Evolutionary conservation across 768 basidiomycete species (phyloP).

Genomic region (Lactarius sp.): DNA sequence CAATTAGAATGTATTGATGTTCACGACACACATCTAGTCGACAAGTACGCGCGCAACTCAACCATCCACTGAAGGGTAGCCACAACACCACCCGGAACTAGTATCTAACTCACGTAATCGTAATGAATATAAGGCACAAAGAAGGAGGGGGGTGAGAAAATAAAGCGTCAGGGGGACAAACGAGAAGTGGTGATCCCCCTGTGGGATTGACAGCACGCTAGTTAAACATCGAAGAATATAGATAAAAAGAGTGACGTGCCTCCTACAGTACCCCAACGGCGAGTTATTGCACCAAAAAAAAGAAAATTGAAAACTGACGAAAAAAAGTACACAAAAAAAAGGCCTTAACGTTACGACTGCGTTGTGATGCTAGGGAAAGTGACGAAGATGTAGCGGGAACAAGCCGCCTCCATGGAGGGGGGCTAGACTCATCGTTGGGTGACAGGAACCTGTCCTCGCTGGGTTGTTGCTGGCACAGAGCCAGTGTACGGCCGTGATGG

Average conservation of each 20-base stretch:
- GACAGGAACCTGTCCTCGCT: constrained; percentile 28
- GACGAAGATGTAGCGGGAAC: constrained; percentile 5
- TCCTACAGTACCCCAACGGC: constrained; percentile 4
- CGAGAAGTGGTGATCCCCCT: constrained; percentile 9
- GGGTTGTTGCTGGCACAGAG: constrained; percentile 21
- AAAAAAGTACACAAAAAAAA: constrained; percentile 7
- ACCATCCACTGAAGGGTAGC: constrained; percentile 3
- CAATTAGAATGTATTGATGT: constrained; percentile 18
- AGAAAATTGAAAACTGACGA: neutral
- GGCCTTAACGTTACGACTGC: constrained; percentile 18
- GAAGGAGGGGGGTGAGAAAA: neutral
- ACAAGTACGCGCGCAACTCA: neutral
- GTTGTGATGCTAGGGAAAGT: constrained; percentile 9
- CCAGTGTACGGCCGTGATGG: constrained; percentile 25
- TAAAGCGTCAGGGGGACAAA: neutral
- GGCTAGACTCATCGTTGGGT: constrained; percentile 21
- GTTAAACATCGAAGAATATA: constrained; percentile 22
- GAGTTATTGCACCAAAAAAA: constrained; percentile 3
- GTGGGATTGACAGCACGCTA: constrained; percentile 4
- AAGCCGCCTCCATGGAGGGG: neutral
- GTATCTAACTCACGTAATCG: constrained; percentile 18
- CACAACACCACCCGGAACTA: neutral
- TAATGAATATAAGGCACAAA: constrained; percentile 17
- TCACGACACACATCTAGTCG: constrained; percentile 16
- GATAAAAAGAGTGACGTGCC: constrained; percentile 11